phyloP scores from a whole-genome alignment of 768 basidiomycete species.

The Chalciporus pseudorubinellus region DNA sequence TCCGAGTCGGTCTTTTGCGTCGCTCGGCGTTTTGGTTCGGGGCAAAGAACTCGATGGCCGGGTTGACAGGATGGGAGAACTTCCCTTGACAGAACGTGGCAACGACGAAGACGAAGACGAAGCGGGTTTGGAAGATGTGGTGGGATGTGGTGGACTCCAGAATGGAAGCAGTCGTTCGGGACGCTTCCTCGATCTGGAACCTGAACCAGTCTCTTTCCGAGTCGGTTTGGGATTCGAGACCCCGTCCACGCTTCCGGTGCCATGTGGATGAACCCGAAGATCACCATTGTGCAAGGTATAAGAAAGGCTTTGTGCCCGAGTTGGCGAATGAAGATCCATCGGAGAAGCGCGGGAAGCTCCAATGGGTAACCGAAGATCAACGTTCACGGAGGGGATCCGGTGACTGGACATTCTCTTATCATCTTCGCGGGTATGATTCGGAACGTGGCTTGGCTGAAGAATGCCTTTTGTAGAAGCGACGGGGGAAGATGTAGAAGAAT shows the following conservation, averaged over 20 bases:
- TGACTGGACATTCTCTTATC: slow-evolving; percentile 14
- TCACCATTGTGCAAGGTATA: background rate
- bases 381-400: slow-evolving; percentile 10
- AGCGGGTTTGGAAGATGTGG: background rate
- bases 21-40: background rate
- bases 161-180: slow-evolving; percentile 16
- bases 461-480: slow-evolving; percentile 7
- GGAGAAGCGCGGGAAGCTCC: slow-evolving; percentile 16
- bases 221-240: slow-evolving; percentile 2
- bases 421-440: slow-evolving; percentile 11
- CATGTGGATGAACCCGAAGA: background rate
- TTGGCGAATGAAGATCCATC: slow-evolving; percentile 19
- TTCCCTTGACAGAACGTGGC: background rate
- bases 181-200: slow-evolving; percentile 6
- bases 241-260: slow-evolving; percentile 4
- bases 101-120: background rate
- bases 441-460: background rate
- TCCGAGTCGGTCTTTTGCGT: slow-evolving; percentile 1
- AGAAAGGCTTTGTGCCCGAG: slow-evolving; percentile 13
- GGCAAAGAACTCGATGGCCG: background rate
- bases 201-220: slow-evolving; percentile 3
- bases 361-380: slow-evolving; percentile 18
- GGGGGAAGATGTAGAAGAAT: background rate
- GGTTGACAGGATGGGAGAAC: background rate
- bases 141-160: slow-evolving; percentile 9